These are phyloP conservation scores for Martiniozyma asiatica DNA, from an alignment of 1,139 yeast species.

Conservation along the genomic window DNA sequence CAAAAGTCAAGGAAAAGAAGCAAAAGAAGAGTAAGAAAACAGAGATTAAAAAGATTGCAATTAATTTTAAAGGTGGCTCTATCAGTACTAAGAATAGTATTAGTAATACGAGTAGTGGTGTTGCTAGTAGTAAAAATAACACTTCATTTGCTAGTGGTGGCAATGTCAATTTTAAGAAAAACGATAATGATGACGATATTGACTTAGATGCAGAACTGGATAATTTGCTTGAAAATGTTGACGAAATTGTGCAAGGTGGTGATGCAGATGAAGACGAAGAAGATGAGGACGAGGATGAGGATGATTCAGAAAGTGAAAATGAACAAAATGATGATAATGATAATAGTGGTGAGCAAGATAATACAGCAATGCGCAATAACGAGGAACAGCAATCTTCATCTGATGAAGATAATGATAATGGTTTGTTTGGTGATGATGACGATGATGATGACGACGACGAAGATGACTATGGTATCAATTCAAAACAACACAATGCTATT, in stretches of 20 bases:
- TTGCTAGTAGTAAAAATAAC: too few species aligned
- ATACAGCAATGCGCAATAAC: conserved; percentile 27
- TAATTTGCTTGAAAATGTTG: conserved; percentile 20
- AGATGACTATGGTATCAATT: conserved; percentile 26
- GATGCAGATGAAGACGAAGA: conserved; percentile 25
- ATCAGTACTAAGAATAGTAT: not conserved
- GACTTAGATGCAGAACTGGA: conserved; percentile 22
- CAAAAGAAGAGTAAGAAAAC: conserved; percentile 18
- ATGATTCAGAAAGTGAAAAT: conserved; percentile 18
- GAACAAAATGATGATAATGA: conserved; percentile 24
- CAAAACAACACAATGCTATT: conserved; percentile 61
- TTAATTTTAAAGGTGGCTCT: too few species aligned
- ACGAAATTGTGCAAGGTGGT: conserved; percentile 21
- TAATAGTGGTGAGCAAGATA: conserved; percentile 30
- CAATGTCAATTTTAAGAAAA: too few species aligned
- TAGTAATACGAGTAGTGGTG: not conserved
- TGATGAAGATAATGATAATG: conserved; percentile 41
- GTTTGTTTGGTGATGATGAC: conserved; percentile 2
- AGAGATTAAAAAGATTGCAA: too few species aligned
- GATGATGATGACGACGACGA: conserved; percentile 16
- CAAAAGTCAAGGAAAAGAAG: conserved; percentile 14
- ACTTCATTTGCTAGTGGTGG: too few species aligned
- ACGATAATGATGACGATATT: conserved; percentile 25
- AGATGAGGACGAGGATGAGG: conserved; percentile 9
- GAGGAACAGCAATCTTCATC: conserved; percentile 32